phyloP scores from a whole-genome alignment of 106 monocot species.

The Acanthochlamys bracteata region DNA sequence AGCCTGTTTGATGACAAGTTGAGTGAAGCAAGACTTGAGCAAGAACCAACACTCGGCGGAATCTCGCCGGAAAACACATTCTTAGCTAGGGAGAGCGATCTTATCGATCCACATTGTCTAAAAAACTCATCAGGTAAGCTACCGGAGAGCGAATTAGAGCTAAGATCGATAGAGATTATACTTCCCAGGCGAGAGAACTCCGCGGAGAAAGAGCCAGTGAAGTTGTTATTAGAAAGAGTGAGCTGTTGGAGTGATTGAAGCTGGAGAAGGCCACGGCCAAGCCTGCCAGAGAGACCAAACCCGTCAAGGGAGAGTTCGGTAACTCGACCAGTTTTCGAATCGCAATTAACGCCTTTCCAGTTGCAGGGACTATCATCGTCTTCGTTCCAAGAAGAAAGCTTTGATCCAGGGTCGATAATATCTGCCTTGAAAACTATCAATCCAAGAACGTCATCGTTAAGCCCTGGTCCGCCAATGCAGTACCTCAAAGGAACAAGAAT shows the following conservation, averaged over 20 bases:
- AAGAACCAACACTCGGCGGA: conserved; percentile 36
- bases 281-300: conserved; percentile 66
- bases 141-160: conserved; percentile 59
- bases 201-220: conserved; percentile 53
- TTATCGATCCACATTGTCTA: conserved; percentile 37
- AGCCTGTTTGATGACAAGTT: conserved; percentile 66
- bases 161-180: conserved; percentile 48
- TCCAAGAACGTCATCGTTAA: conserved; percentile 95
- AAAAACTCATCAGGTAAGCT: conserved; percentile 44
- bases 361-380: conserved; percentile 64
- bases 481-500: conserved; percentile 6
- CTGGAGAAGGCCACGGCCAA: conserved; percentile 75
- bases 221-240: conserved; percentile 67
- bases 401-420: conserved; percentile 44
- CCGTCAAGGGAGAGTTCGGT: conserved; percentile 38
- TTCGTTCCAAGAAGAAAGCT: conserved; percentile 82
- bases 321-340: conserved; percentile 43
- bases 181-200: conserved; percentile 28
- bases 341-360: conserved; percentile 64
- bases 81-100: conserved; percentile 29
- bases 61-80: conserved; percentile 42
- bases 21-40: conserved; percentile 39
- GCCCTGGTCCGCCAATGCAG: conserved; percentile 14
- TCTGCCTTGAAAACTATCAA: conserved; percentile 92
- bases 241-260: conserved; percentile 53